phyloP scores from a whole-genome alignment of 176 grass and related monocot species.

The Aegilops tauschii region DNA sequence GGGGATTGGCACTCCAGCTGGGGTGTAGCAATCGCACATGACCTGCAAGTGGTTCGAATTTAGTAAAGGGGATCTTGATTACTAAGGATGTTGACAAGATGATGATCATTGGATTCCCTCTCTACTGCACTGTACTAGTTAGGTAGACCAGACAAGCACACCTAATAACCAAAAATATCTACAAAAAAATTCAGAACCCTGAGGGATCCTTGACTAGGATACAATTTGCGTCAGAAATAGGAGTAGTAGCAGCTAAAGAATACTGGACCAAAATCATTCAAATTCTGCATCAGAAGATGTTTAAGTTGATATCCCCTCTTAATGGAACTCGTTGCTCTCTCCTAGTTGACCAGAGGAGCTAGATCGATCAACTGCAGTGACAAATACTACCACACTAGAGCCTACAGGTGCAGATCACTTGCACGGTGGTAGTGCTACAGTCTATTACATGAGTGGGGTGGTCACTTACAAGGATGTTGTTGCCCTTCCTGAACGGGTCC shows the following conservation, averaged over 20 bases:
- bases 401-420: not conserved
- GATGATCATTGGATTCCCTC: not conserved
- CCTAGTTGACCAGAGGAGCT: not conserved
- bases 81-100: not conserved
- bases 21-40: conserved; percentile 99
- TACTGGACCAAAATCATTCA: not conserved
- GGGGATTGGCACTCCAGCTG: conserved; percentile 83
- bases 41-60: conserved; percentile 57
- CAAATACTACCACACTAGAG: not conserved
- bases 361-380: not conserved
- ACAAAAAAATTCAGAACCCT: not conserved
- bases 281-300: not conserved
- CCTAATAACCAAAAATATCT: not conserved
- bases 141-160: conserved; percentile 14
- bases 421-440: not conserved
- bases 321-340: not conserved
- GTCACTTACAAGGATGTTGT: conserved; percentile 95
- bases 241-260: not conserved
- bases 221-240: not conserved
- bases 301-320: not conserved
- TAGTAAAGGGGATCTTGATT: conserved; percentile 4
- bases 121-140: not conserved
- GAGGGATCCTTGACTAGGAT: not conserved
- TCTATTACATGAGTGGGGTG: too few species aligned
- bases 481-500: conserved; percentile 95